Evolutionary conservation across 345 rosid genomes (phyloP), one percentile per base, ranked within the genome.

Genomic region (Ailanthus altissimus): DNA sequence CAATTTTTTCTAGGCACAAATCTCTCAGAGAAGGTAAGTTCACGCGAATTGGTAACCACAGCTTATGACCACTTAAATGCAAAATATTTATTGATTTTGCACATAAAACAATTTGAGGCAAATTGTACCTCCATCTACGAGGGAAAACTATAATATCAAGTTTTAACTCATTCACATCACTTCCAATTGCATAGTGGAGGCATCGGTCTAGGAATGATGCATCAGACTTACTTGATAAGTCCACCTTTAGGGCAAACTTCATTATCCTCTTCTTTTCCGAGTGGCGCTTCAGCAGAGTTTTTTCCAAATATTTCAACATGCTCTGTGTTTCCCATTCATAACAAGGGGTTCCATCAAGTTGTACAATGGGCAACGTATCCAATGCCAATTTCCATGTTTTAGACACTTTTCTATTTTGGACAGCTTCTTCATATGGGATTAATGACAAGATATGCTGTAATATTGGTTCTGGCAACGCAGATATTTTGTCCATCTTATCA

Each of bases 401-500:
- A 2, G 60, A 70, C 45, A 70, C 6, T 10, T 18, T 8, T 26
- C 14, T 8, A 16, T 59, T 49, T 70, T 32, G 59, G 15, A 70
- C 60, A 3, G 28, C 26, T 26, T 70, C 25, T 13, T 50, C 28
- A 14, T 2, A 26, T 0, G 73, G 45, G 13, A 70, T 25, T 16
- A 28, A 51, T 5, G 45, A 70, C 36, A 59, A 9, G 9, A 59
- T 70, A 26, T 51, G 21, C 11, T 14, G 58, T 11, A 68, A 49
- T 47, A 68, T 23, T 0, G 72, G 32, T 14, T 68, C 42, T 25
- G 61, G 61, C 20, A 70, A 28, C 16, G 28, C 46, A 51, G 46
- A 70, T 50, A 70, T 70, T 16, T 47, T 50, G 46, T 70, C 74
- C 25, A 70, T 23, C 5, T 8, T 20, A n/a, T n/a, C n/a, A n/a